Evolutionary conservation across 148 eudicot genomes (phyloP).

Genomic region (Rheum nobile): DNA sequence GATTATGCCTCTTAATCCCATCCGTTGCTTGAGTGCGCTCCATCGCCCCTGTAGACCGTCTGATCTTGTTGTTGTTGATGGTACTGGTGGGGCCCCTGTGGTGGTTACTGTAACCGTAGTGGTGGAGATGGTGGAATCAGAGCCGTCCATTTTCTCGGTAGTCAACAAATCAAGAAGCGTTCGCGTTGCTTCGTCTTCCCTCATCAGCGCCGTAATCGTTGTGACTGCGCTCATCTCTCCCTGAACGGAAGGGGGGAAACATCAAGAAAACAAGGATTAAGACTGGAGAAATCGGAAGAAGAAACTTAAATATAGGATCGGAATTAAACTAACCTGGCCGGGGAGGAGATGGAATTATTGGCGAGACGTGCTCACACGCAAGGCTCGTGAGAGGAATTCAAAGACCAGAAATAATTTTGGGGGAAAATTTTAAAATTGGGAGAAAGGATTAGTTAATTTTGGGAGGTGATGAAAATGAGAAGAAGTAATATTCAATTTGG

Average conservation of each 20-base stretch:
- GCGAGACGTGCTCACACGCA: constrained; percentile 7
- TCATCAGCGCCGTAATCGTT: constrained; percentile 13
- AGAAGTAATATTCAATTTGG: neutral
- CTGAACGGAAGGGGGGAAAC: neutral
- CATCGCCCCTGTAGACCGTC: constrained; percentile 20
- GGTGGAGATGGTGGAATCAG: neutral
- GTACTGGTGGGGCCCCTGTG: neutral
- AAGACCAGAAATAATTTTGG: neutral
- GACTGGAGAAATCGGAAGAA: neutral
- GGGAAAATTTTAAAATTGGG: neutral
- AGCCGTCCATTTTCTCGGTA: constrained; percentile 52
- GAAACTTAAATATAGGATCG: neutral
- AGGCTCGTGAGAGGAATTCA: constrained; percentile 4
- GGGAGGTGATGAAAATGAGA: neutral
- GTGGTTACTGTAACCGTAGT: neutral
- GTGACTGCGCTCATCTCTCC: constrained; percentile 12
- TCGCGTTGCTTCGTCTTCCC: constrained; percentile 17
- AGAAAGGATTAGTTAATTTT: neutral
- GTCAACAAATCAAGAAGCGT: constrained; percentile 48
- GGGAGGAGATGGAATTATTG: neutral
- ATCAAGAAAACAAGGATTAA: neutral
- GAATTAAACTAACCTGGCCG: neutral
- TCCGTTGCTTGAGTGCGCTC: constrained; percentile 42
- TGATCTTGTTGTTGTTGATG: neutral
- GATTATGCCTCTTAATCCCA: constrained; percentile 40